Conservation (phyloP, 371 early-diverging fungal species). For the Mucor indicus region DNA sequence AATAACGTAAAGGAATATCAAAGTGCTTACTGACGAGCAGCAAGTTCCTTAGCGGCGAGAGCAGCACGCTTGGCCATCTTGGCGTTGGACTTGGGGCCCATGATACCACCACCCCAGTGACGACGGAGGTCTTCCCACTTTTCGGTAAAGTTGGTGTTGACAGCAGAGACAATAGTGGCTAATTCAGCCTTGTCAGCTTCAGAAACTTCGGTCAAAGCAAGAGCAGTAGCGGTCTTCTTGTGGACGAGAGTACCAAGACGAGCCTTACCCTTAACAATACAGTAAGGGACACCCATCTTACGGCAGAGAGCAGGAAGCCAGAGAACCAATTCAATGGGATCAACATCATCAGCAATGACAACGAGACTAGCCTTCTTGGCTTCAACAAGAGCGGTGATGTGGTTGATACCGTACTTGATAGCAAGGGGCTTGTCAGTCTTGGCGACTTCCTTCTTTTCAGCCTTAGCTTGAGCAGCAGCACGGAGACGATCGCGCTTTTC, state of each 20-base stretch:
- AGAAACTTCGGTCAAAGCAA: conserved; percentile 93
- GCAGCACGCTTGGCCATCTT: conserved; percentile 78
- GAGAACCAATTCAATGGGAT: conserved; percentile 98
- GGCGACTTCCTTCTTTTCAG: conserved; percentile 86
- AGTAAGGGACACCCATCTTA: conserved; percentile 99
- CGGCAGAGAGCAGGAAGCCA: conserved; percentile 99
- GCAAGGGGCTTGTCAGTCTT: conserved; percentile 93
- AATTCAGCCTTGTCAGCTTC: conserved; percentile 95
- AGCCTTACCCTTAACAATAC: conserved; percentile 98
- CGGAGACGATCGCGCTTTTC: conserved; percentile 96
- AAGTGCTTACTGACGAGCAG: conserved; percentile 57
- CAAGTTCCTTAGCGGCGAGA: conserved; percentile 65
- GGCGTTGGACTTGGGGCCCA: conserved; percentile 91
- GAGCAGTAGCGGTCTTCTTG: conserved; percentile 98
- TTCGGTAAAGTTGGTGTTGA: conserved; percentile 92
- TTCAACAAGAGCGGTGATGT: conserved; percentile 98
- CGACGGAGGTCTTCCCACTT: conserved; percentile 90
- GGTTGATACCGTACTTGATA: conserved; percentile 99
- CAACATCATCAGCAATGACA: conserved; percentile 99
- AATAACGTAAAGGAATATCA: too few species aligned
- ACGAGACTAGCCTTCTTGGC: conserved; percentile 99
- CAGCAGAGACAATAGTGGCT: conserved; percentile 82
- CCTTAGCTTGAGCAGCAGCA: conserved; percentile 78
- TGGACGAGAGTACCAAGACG: conserved; percentile 98
- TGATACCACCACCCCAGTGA: conserved; percentile 97